Evolutionary conservation across 2,329 filamentous ascomycete genomes (phyloP).

Genomic region (Drechslerella dactyloides): DNA sequence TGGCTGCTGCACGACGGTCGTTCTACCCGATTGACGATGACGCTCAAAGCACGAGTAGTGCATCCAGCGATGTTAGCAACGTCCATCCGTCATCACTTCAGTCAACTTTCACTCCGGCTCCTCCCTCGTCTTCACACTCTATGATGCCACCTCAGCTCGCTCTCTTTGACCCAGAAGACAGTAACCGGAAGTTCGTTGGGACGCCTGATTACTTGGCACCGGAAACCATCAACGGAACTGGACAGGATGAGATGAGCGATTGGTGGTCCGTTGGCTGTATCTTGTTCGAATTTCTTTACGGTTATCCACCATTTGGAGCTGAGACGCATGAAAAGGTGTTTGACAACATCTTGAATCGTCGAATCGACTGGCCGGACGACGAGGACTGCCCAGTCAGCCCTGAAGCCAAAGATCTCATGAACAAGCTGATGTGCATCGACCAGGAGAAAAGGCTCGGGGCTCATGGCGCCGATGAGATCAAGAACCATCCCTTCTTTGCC

Average conservation of each 20-base stretch:
- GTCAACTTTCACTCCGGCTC: constrained; percentile 50
- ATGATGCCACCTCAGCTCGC: constrained; percentile 94
- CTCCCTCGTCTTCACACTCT: constrained; percentile 59
- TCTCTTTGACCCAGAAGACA: constrained; percentile 93
- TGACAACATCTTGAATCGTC: constrained; percentile 88
- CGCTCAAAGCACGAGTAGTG: constrained; percentile 71
- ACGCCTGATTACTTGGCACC: constrained; percentile 97
- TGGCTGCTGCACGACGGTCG: constrained; percentile 59
- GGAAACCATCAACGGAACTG: constrained; percentile 92
- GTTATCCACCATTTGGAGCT: constrained; percentile 91
- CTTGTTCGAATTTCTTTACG: constrained; percentile 93
- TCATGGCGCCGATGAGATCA: constrained; percentile 92
- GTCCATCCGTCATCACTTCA: constrained; percentile 53
- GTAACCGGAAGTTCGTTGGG: constrained; percentile 88
- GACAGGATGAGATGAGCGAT: constrained; percentile 97
- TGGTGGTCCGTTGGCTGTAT: constrained; percentile 99
- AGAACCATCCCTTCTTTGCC: constrained; percentile 84
- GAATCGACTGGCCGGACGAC: constrained; percentile 90
- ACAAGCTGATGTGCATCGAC: constrained; percentile 84
- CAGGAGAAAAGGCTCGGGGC: constrained; percentile 81
- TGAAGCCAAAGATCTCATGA: constrained; percentile 93
- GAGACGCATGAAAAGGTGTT: constrained; percentile 90
- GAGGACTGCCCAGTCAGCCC: constrained; percentile 72
- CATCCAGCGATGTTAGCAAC: constrained; percentile 70
- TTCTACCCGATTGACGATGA: constrained; percentile 74